A percentile compares a stretch with the other conserved stretches of the same genome.
Evolutionary conservation across 805 yeast genomes (phyloP).

Genomic region (Saccharomycopsis schoenii): DNA sequence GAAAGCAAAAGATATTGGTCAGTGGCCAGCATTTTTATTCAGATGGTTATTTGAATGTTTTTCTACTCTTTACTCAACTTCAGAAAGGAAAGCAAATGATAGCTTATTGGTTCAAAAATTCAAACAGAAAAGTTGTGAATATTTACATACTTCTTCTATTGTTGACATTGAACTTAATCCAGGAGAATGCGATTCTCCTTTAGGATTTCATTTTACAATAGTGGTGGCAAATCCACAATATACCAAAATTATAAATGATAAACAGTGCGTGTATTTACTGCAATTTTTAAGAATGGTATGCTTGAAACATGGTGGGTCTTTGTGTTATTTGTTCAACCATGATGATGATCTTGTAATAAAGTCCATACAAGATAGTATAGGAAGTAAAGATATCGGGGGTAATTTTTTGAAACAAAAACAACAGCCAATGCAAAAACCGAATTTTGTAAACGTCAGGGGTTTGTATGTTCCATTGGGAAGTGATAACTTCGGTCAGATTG

Average conservation of each 20-base stretch:
- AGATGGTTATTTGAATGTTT: neutral
- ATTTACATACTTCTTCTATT: neutral
- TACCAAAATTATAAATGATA: neutral
- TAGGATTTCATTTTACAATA: neutral
- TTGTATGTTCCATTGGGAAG: neutral
- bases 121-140: neutral
- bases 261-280: neutral
- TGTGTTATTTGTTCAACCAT: neutral
- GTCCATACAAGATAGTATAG: neutral
- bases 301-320: constrained; percentile 5
- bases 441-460: neutral
- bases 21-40: neutral
- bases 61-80: neutral
- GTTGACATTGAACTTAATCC: neutral
- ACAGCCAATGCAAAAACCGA: neutral
- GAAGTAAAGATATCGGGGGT: neutral
- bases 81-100: neutral
- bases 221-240: neutral
- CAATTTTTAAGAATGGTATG: constrained; percentile 3
- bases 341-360: neutral
- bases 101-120: neutral
- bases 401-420: neutral
- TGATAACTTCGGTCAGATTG: neutral
- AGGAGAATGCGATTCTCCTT: constrained; percentile 7
- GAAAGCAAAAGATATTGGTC: neutral